Conservation (phyloP, 495 filamentous ascomycete genomes). For the Chaetomium tenue region DNA sequence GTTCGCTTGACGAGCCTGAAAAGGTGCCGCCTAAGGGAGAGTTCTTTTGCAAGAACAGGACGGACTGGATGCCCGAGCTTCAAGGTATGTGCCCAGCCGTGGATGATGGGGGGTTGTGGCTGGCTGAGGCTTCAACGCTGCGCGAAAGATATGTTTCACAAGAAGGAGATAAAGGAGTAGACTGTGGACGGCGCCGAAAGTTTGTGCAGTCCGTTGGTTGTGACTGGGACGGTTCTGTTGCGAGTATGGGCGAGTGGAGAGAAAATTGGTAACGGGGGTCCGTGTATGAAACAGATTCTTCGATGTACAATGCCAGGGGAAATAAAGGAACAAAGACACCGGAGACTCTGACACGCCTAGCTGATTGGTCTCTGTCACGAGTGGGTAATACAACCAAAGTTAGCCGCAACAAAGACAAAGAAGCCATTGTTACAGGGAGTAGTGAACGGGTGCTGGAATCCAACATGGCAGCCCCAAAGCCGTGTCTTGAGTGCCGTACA, state of each 20-base stretch:
- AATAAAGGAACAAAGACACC: background rate
- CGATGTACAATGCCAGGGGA: background rate
- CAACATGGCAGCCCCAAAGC: constrained; percentile 2
- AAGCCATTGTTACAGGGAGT: background rate
- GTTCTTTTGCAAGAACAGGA: constrained; percentile 61
- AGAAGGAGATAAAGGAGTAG: constrained; percentile 56
- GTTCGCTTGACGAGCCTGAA: constrained; percentile 61
- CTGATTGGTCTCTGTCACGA: background rate
- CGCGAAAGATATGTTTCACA: constrained; percentile 56
- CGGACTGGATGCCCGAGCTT: constrained; percentile 64
- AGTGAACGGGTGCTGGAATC: background rate
- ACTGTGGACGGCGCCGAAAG: constrained; percentile 32
- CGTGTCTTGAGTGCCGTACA: too few relatives aligned
- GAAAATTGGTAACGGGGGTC: too few relatives aligned
- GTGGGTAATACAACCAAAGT: background rate
- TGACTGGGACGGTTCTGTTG: background rate
- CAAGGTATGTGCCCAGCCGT: constrained; percentile 43
- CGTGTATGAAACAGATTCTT: too few relatives aligned
- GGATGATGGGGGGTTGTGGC: background rate
- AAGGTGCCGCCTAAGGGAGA: constrained; percentile 64
- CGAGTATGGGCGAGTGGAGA: too few relatives aligned
- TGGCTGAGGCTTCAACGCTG: constrained; percentile 2
- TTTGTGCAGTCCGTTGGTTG: background rate
- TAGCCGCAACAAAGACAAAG: background rate
- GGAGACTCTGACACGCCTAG: background rate